A percentile compares a stretch with the other conserved stretches of the same genome.
These are phyloP conservation scores for Podospora australis DNA, from an alignment of 495 filamentous ascomycete genomes.

Conservation along the genomic window DNA sequence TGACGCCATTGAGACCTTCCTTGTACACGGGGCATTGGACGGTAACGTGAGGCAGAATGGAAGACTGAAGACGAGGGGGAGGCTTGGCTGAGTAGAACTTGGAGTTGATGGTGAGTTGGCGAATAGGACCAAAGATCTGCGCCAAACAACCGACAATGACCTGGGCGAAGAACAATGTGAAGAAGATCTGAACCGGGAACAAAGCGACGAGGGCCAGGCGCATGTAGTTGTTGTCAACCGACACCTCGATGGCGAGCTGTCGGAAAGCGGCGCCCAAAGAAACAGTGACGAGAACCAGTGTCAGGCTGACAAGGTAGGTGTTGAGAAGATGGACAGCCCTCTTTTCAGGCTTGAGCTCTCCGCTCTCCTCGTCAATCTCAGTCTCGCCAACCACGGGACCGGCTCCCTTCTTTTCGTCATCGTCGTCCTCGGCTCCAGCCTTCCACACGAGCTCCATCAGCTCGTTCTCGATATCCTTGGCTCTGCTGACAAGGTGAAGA, in stretches of 20 bases:
- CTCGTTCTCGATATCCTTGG: conserved; percentile 62
- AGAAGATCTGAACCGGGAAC: conserved; percentile 68
- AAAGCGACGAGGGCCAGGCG: conserved; percentile 57
- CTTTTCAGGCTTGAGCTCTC: conserved; percentile 54
- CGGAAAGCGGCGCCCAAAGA: conserved; percentile 62
- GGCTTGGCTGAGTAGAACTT: conserved; percentile 68
- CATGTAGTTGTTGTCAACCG: conserved; percentile 53
- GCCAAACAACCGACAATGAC: conserved; percentile 69
- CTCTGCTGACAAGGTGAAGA: conserved; percentile 56
- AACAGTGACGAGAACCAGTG: conserved; percentile 54
- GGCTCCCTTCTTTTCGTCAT: conserved; percentile 46
- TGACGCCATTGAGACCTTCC: conserved; percentile 58
- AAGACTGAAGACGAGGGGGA: conserved; percentile 49
- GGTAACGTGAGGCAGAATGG: conserved; percentile 58
- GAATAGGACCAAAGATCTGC: conserved; percentile 66
- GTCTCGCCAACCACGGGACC: conserved; percentile 32
- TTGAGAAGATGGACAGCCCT: conserved; percentile 62
- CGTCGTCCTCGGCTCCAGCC: conserved; percentile 41
- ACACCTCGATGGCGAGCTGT: conserved; percentile 59
- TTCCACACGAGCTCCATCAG: conserved; percentile 71
- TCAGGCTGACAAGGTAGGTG: conserved; percentile 57
- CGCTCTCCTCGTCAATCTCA: conserved; percentile 67
- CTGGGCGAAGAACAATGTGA: conserved; percentile 70
- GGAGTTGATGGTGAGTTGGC: conserved; percentile 65
- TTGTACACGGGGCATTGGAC: conserved; percentile 72